Conservation (phyloP, 208 protist genomes). For the Acanthamoeba triangularis region DNA sequence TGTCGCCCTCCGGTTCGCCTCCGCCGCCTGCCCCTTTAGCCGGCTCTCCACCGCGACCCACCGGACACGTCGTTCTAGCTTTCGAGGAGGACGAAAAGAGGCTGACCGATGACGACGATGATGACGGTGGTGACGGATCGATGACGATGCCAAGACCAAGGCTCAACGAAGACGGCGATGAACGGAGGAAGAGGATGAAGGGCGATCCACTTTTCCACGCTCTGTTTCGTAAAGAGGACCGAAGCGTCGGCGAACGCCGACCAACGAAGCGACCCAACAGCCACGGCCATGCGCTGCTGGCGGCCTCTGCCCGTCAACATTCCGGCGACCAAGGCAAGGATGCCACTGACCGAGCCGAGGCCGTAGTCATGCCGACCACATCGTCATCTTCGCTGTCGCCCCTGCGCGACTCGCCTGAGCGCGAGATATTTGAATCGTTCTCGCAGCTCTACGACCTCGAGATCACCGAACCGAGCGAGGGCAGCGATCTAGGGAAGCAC, state of each 20-base stretch:
- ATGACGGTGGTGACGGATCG: background rate
- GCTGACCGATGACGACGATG: background rate
- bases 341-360: background rate
- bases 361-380: background rate
- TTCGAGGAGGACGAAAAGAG: background rate
- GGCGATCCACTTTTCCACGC: conserved; percentile 60
- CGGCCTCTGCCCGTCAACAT: background rate
- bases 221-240: background rate
- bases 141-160: background rate
- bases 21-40: background rate
- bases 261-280: background rate
- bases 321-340: background rate
- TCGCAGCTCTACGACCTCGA: conserved; percentile 11
- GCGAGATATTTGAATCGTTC: conserved; percentile 47
- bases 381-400: conserved; percentile 61
- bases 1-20: background rate
- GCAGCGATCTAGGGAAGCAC: background rate
- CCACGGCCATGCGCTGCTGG: background rate
- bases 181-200: conserved; percentile 9
- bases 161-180: background rate
- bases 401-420: conserved; percentile 35
- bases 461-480: background rate
- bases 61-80: no score
- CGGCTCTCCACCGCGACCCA: no score
- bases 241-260: background rate